Evolutionary conservation across 2,329 filamentous ascomycete genomes (phyloP).

Genomic region (Aspergillus awamori): DNA sequence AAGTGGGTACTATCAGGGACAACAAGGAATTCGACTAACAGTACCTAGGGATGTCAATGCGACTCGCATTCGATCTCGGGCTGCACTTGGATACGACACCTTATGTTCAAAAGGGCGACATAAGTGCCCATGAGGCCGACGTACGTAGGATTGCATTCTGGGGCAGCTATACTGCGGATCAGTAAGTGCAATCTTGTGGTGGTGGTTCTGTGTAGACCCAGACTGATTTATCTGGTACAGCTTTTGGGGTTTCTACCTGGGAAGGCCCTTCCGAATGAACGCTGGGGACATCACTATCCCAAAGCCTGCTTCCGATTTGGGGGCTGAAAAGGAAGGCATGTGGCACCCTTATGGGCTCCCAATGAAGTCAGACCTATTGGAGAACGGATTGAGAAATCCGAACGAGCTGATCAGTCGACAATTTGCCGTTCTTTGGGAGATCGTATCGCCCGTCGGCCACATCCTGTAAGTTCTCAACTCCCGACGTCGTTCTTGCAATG

Average conservation of each 20-base stretch:
- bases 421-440: constrained; percentile 45
- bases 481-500: background rate
- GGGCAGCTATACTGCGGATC: constrained; percentile 20
- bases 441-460: constrained; percentile 47
- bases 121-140: constrained; percentile 20
- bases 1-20: constrained; percentile 9
- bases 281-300: constrained; percentile 39
- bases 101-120: constrained; percentile 20
- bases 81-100: constrained; percentile 21
- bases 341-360: constrained; percentile 28
- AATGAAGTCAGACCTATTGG: constrained; percentile 16
- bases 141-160: constrained; percentile 19
- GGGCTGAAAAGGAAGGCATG: constrained; percentile 19
- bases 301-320: constrained; percentile 28
- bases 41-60: constrained; percentile 18
- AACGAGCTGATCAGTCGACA: constrained; percentile 6
- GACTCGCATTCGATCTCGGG: constrained; percentile 21
- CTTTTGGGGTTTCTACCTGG: constrained; percentile 38
- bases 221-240: constrained; percentile 3
- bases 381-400: constrained; percentile 24
- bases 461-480: constrained; percentile 36
- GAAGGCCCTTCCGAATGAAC: constrained; percentile 40
- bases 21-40: background rate
- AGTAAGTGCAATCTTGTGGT: constrained; percentile 15
- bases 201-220: background rate